phyloP scores from a whole-genome alignment of 2,329 filamentous ascomycete genomes.

The Coccinonectria pachysandricola region DNA sequence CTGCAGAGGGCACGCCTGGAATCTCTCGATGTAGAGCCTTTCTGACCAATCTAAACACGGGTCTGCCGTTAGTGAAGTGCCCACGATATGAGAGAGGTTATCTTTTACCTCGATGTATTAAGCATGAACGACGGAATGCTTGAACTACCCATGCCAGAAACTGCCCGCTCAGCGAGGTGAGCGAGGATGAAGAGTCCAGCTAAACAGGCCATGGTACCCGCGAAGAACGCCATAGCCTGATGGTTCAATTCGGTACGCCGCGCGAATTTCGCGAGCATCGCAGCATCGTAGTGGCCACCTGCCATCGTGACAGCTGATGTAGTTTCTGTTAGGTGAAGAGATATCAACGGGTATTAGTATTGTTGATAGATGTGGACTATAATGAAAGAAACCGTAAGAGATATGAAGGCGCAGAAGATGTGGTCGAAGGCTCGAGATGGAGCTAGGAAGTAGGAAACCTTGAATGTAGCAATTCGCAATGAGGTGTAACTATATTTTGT shows the following conservation, averaged over 20 bases:
- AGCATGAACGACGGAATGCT: constrained; percentile 5
- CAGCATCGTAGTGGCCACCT: constrained; percentile 8
- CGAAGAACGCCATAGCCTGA: constrained; percentile 15
- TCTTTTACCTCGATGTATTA: constrained; percentile 12
- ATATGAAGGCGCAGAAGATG: too few relatives aligned
- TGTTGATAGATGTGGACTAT: too few relatives aligned
- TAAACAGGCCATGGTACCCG: constrained; percentile 9
- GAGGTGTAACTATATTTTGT: too few relatives aligned
- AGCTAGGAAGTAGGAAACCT: too few relatives aligned
- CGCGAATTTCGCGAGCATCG: constrained; percentile 13
- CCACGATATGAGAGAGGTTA: too few relatives aligned
- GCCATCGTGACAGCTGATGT: constrained; percentile 11
- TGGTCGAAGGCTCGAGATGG: too few relatives aligned
- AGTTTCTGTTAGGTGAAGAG: too few relatives aligned
- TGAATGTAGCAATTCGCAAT: too few relatives aligned
- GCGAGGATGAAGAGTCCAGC: constrained; percentile 6
- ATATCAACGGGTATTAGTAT: too few relatives aligned
- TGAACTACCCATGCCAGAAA: constrained; percentile 5
- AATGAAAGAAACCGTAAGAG: too few relatives aligned
- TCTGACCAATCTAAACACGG: constrained; percentile 16
- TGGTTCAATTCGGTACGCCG: constrained; percentile 16
- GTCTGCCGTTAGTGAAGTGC: too few relatives aligned
- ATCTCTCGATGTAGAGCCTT: constrained; percentile 17
- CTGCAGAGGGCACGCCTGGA: constrained; percentile 20
- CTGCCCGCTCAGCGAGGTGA: constrained; percentile 8